Evolutionary conservation across 805 yeast species (phyloP).

Genomic region (Helenozyma rhizophorensis): DNA sequence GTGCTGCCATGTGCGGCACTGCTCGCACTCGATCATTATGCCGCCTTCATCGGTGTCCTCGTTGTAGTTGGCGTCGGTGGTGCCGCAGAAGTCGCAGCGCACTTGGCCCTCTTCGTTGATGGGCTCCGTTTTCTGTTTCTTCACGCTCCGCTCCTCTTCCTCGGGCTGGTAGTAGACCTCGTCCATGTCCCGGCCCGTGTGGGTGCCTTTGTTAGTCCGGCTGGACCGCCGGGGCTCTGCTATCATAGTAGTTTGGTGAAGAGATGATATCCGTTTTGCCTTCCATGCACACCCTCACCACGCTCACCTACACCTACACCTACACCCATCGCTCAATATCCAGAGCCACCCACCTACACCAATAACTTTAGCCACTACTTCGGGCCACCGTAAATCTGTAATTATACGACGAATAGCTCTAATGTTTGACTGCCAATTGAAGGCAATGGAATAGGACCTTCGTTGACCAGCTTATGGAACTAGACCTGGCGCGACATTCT

Average conservation of each 20-base stretch:
- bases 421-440: too few species aligned
- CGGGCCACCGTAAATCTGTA: too few species aligned
- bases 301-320: too few species aligned
- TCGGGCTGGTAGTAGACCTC: conserved; percentile 14
- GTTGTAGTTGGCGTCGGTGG: conserved; percentile 53
- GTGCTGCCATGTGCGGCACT: conserved; percentile 72
- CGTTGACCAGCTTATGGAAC: too few species aligned
- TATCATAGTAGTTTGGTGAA: conserved; percentile 5
- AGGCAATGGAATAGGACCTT: too few species aligned
- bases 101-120: conserved; percentile 38
- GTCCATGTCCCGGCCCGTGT: conserved; percentile 25
- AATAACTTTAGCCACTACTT: too few species aligned
- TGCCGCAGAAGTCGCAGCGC: conserved; percentile 59
- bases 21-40: conserved; percentile 62
- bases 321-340: too few species aligned
- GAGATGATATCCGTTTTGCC: neutral
- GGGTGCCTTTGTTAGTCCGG: conserved; percentile 38
- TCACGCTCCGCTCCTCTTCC: conserved; percentile 7
- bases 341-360: too few species aligned
- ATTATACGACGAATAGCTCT: too few species aligned
- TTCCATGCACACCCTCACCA: too few species aligned
- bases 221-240: conserved; percentile 29
- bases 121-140: conserved; percentile 2
- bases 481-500: too few species aligned
- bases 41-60: conserved; percentile 52